Evolutionary conservation across 345 rosid species (phyloP).

Genomic region (Eutrema heterophyllum): DNA sequence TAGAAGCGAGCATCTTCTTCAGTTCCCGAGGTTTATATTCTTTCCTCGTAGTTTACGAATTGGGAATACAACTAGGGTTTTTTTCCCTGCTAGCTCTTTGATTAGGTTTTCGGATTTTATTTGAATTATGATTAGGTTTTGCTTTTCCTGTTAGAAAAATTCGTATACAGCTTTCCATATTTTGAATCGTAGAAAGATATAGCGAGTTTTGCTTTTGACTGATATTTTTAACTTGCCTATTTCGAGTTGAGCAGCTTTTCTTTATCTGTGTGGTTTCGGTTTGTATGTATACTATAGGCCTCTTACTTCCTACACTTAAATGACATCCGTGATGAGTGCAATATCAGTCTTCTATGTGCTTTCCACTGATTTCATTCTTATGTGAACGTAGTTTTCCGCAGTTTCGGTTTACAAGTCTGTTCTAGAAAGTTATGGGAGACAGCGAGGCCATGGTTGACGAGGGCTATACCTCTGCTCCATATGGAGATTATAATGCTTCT

Average conservation of each 20-base stretch:
- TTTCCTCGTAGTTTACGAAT: not conserved
- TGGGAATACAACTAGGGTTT: slow-evolving; percentile 19
- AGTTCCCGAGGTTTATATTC: slow-evolving; percentile 8
- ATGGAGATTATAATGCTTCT: slow-evolving; percentile 34
- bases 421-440: slow-evolving; percentile 52
- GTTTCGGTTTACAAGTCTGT: slow-evolving; percentile 18
- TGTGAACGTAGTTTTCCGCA: slow-evolving; percentile 20
- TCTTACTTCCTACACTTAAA: not conserved
- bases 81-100: not conserved
- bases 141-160: not conserved
- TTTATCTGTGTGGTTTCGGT: not conserved
- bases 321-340: not conserved
- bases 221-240: not conserved
- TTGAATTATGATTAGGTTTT: not conserved
- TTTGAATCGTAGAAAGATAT: not conserved
- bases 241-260: not conserved
- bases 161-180: not conserved
- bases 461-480: slow-evolving; percentile 34
- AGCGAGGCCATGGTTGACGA: slow-evolving; percentile 53
- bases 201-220: not conserved
- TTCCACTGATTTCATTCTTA: slow-evolving; percentile 5
- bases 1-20: slow-evolving; percentile 9
- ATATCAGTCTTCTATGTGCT: not conserved
- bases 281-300: not conserved
- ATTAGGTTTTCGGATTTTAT: not conserved